Evolutionary conservation across 441 rosid genomes (phyloP), one percentile per base, ranked within the genome.

Genomic region (Heliophila coronopifolia): DNA sequence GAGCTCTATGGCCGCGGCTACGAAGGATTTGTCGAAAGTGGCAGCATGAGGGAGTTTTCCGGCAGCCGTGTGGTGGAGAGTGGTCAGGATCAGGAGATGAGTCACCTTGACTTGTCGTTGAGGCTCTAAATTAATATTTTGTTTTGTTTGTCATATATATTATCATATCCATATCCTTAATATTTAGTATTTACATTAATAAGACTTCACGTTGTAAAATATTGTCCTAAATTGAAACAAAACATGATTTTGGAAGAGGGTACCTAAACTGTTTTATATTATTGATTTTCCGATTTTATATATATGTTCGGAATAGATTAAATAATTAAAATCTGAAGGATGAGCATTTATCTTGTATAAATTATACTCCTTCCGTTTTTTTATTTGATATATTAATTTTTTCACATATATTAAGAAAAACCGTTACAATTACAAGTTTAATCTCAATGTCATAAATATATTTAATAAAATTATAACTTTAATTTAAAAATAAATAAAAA

Each of bases 101-200:
- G 66, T 66, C 89, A 77, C 37, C 80, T 87, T 47, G 96, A 87
- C 72, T 72, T 87, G 61, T 87, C 96, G 17, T 72, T 87, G 39
- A 71, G 86, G 74, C 96, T 87, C 35, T 87, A 76, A 58, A 39
- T 20, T 34, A 10, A 28, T 30, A 16, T 46, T 38, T 4, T 32
- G 44, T 36, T 40, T 61, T 55, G 30, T n/a, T 54, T 20, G 58
- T 56, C 53, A 35, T 4, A 20, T 20, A 20, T 28, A 33, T 55
- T 9, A 54, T 54, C 51, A 41, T 68, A 54, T 58, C 58, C 30
- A 45, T 37, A n/a, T n/a, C n/a, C n/a, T n/a, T n/a, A n/a, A n/a
- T n/a, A n/a, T 59, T 35, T 36, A 49, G 34, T 15, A 54, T 55
- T 61, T 38, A 22, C 32, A 6, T 43, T n/a, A 24, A 18, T 33